Base-by-base conservation (phyloP, 2,329 filamentous ascomycete genomes). In the Cladosporium sp. region DNA sequence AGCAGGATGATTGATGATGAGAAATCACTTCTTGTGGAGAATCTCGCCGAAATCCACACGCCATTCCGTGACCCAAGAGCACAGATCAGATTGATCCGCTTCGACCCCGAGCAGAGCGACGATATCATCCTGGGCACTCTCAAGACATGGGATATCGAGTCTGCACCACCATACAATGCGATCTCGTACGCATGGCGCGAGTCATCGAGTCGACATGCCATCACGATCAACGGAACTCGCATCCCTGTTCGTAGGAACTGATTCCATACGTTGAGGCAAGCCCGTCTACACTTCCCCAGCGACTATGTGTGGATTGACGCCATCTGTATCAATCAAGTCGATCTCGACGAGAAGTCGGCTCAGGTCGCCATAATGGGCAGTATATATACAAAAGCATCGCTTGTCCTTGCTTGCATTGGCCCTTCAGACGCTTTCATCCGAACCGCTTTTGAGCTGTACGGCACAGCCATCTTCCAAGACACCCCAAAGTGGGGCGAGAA, bases 261-360 rank as follows among this genome's bases (percentile, higher is more conserved):
- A 16, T 28, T 28, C 34, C 25, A 59, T 34, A 28, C 32, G 7
- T 30, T 59, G 5, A 13, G 5, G 10, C 57, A 59, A 14, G n/a
- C 43, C 14, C 16, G 34, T 10, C 18, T 43, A 5, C 43, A 48
- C 23, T 56, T 13, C 10, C 28, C 51, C 10, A 3, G 11, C 5
- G 7, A n/a, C 8, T n/a, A 32, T 23, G 34, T 28, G 2, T 71
- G 68, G 68, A 69, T 69, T 36, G 69, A 71, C 48, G 67, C 68
- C 3, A 43, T 69, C 2, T 69, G 66, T 49, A 70, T 69, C 57
- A 59, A 69, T 23, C 68, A 67, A 39, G 7, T 57, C 7, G 51
- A 68, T 34, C n/a, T 32, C 16, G n/a, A 32, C 6, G 69, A 70
- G 36, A 60, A 65, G 23, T 61, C 34, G 21, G 36, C 51, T 1